Evolutionary conservation across 768 basidiomycete genomes (phyloP), one percentile per base, ranked within the genome.

Genomic region (Panaeolus papilionaceus): DNA sequence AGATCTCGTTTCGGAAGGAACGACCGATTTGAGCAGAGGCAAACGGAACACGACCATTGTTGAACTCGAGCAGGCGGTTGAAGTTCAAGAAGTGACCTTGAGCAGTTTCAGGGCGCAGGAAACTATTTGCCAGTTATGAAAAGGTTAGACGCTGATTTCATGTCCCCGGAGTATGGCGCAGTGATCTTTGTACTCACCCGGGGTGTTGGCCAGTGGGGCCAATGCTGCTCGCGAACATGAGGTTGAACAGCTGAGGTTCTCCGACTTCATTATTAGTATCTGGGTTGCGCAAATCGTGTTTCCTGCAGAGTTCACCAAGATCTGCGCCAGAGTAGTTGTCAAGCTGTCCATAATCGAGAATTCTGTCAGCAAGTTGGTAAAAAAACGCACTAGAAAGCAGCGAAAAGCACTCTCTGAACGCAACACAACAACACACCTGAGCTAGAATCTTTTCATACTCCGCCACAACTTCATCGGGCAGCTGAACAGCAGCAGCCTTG

Each of bases 81-180:
- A 99, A 99, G 85, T 99, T 99, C 77, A 99, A 89, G 85, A 99
- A 99, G 79, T 99, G 98, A 64, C 97, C 95, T 75, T 99, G 97
- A 0, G 98, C 97, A 0, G 98, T 99, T 79, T 99, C 98, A 1
- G 98, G 98, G 23, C 98, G 95, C 64, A 99, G 91, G 81, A 88
- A 99, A 58, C 96, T 96, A 72, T 11, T 39, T 61, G 42, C 58
- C 62, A 64, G 47, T 18, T 33, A n/a, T 39, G 62, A 51, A 70
- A 4, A 38, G 42, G 63, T 66, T 44, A 67, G 47, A 67, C 54
- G 11, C 47, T 45, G 62, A 45, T 26, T 20, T 63, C 61, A 61
- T 58, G 54, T 14, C 61, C 11, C 64, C 12, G 39, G 20, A 62
- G 67, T 58, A 62, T 18, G 33, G 65, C 64, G 66, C 62, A 38